A percentile compares a stretch with the other conserved stretches of the same genome.
These are phyloP conservation scores for Datisca glomerata DNA, from an alignment of 306 rosid genomes.

Conservation along the genomic window DNA sequence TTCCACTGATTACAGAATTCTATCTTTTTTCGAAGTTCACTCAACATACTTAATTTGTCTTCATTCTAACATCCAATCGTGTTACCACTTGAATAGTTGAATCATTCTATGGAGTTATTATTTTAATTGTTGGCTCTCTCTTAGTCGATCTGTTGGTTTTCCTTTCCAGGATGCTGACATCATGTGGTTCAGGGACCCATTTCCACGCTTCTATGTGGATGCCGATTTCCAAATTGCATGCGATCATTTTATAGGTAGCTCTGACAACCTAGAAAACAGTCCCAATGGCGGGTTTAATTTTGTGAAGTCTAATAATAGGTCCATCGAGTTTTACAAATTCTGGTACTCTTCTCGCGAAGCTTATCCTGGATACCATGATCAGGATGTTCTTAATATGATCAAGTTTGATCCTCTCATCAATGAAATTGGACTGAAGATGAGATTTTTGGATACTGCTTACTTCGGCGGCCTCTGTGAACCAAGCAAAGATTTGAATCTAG, in stretches of 20 bases:
- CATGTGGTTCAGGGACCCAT: slow-evolving; percentile 97
- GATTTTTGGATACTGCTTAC: slow-evolving; percentile 74
- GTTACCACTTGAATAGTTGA: too few relatives aligned
- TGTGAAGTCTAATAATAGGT: slow-evolving; percentile 73
- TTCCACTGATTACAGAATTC: too few relatives aligned
- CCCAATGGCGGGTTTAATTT: slow-evolving; percentile 93
- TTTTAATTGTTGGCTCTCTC: slow-evolving; percentile 5
- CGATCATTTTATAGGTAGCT: slow-evolving; percentile 65
- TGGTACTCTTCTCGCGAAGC: slow-evolving; percentile 71
- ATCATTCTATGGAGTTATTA: slow-evolving; percentile 3
- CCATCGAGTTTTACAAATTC: slow-evolving; percentile 73
- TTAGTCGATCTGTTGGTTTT: slow-evolving; percentile 10
- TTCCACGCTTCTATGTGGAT: slow-evolving; percentile 52
- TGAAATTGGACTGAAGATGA: slow-evolving; percentile 51
- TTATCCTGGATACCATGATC: slow-evolving; percentile 85
- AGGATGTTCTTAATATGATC: slow-evolving; percentile 86
- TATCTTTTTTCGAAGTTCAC: too few relatives aligned
- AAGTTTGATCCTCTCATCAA: slow-evolving; percentile 49
- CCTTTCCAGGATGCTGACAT: slow-evolving; percentile 83
- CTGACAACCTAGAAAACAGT: slow-evolving; percentile 49
- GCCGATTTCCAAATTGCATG: slow-evolving; percentile 95
- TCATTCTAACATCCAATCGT: too few relatives aligned
- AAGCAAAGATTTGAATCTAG: slow-evolving; percentile 80
- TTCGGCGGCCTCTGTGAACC: slow-evolving; percentile 98
- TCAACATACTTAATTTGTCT: too few relatives aligned